Evolutionary conservation across 2,329 filamentous ascomycete genomes (phyloP), one percentile per base, ranked within the genome.

Genomic region (Mariannaea sp.): DNA sequence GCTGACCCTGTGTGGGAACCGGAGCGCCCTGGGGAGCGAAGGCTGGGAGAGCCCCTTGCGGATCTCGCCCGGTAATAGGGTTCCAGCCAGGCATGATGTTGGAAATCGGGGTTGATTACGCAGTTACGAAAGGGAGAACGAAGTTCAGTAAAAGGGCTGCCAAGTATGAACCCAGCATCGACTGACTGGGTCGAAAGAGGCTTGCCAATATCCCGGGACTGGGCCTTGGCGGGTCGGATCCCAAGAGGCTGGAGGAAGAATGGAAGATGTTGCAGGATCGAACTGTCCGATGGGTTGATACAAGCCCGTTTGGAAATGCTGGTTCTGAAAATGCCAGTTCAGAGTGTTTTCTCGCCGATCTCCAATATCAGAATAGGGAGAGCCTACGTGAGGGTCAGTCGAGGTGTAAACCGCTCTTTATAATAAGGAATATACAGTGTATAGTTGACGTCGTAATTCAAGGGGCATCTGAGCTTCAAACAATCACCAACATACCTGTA

Each of bases 1-100:
- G 62, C 50, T 76, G 71, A 52, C 71, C 71, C 40, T 70, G 71
- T 16, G 62, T 53, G 2, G 70, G 70, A 19, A 71, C 29, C 13
- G 73, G 68, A 12, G 62, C 68, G 16, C 72, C 70, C 26, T 56
- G 63, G 4, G 73, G 73, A 26, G 72, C 64, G 49, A 65, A 65
- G 12, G 64, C 60, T 4, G 74, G 74, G 1, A 68, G 68, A 29
- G 53, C 42, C 16, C 67, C 67, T 9, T 64, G 59, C n/a, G 65
- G 51, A 55, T 77, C 75, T 13, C 72, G 73, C 16, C 75, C 69
- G 27, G 69, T 68, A 12, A 71, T 52, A 4, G 73, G 73, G 52
- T 77, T 76, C 71, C 72, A 75, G 30, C 73, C 72, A 42, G 72
- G 68, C 72, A 75, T 75, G 9, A 12, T 56, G 20, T n/a, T 9